These are phyloP conservation scores for Scheffersomyces amazonensis DNA, from an alignment of 805 yeast genomes.

Conservation along the genomic window DNA sequence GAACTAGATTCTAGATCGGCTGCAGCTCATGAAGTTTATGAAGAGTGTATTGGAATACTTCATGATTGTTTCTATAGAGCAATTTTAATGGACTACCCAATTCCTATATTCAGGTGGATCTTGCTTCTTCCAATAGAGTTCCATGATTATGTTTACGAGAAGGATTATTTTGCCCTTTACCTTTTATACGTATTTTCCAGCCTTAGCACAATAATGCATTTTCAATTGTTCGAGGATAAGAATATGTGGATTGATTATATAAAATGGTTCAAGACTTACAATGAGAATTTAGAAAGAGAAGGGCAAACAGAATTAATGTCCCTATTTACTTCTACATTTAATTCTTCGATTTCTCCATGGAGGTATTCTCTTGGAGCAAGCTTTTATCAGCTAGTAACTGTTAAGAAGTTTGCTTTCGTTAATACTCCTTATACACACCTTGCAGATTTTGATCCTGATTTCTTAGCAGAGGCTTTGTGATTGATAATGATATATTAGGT, in stretches of 20 bases:
- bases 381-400: neutral
- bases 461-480: too few species aligned
- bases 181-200: conserved; percentile 19
- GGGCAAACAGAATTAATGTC: too few species aligned
- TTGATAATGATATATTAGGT: too few species aligned
- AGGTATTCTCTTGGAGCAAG: neutral
- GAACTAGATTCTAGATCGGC: conserved; percentile 1
- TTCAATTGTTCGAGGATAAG: conserved; percentile 16
- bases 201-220: conserved; percentile 16
- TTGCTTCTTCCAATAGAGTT: conserved; percentile 14
- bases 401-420: neutral
- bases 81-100: conserved; percentile 18
- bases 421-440: neutral
- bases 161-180: conserved; percentile 23
- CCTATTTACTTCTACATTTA: too few species aligned
- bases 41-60: conserved; percentile 8
- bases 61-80: conserved; percentile 11
- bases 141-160: conserved; percentile 13
- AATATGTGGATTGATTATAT: conserved; percentile 30
- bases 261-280: conserved; percentile 12
- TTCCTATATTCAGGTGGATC: conserved; percentile 30
- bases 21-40: conserved; percentile 2
- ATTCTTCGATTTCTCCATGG: conserved; percentile 1
- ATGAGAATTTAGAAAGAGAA: too few species aligned
- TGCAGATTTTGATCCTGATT: neutral